Evolutionary conservation across 106 monocot species (phyloP), one percentile per base, ranked within the genome.

Genomic region (Dactylorhiza incarnata): DNA sequence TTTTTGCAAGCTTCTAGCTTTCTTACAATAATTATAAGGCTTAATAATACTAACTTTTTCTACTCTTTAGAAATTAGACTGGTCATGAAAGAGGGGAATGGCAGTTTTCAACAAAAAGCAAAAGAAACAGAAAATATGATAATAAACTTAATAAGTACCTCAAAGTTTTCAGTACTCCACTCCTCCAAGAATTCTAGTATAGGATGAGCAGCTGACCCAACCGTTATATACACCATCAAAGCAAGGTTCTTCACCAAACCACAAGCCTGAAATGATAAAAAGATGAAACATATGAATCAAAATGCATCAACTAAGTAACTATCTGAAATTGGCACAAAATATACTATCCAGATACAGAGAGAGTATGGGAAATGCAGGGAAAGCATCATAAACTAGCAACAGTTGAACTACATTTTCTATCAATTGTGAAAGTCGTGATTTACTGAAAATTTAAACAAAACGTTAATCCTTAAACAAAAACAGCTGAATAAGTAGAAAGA

Each of bases 201-300:
- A 67, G 94, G 91, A 83, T 99, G 80, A 62, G 94, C 97, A 83
- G 94, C 97, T 48, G 97, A 99, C 61, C 97, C 97, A 20, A 99
- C 97, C 8, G 97, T 99, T 50, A 99, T 94, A 78, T 99, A 99
- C 50, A 99, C 97, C 97, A 99, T 99, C 43, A 99, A 79, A 22
- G 97, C 97, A 53, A 99, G 88, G 77, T 99, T 99, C 72, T 99
- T 99, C 63, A 99, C 97, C 80, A 97, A 79, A 22, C 97, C 97
- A 83, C 97, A 99, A 77, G 94, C 94, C 97, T 94, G 52, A 54
- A 43, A 55, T 8, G 5, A 81, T 44, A 74, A 70, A 58, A 59
- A 53, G 16, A 71, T 44, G 6, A 24, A 37, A 66, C 8, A 23
- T 17, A 74, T 51, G n/a, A 20, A 20, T 55, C n/a, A 1, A 48